Percentiles rank a stretch among this genome's conserved stretches.
Conservation (phyloP, 176 grass and related monocot genomes). For the Aegilops longissima region DNA sequence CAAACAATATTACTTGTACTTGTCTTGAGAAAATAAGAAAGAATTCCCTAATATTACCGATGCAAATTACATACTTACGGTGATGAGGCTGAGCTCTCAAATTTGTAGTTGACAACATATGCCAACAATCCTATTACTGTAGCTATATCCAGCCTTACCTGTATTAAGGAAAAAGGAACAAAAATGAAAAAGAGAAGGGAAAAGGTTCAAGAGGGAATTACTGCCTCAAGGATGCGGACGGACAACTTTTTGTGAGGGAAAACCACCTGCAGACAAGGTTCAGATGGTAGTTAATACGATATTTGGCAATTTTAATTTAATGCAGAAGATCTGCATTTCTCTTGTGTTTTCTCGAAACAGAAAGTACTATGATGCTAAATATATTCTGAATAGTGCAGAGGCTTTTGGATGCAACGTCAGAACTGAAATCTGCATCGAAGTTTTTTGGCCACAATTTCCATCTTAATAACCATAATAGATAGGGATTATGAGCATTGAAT, state of each 20-base stretch:
- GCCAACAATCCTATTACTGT: too few relatives aligned
- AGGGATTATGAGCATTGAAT: neutral
- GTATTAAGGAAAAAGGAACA: too few relatives aligned
- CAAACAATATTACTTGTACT: slow-evolving; percentile 19
- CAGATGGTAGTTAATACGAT: slow-evolving; percentile 2
- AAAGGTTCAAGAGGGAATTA: too few relatives aligned
- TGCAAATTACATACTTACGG: too few relatives aligned
- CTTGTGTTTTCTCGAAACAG: neutral
- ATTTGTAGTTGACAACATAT: too few relatives aligned
- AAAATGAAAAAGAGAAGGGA: too few relatives aligned
- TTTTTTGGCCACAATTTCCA: neutral
- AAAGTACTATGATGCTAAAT: neutral
- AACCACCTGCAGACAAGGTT: slow-evolving; percentile 67
- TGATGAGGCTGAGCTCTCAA: too few relatives aligned
- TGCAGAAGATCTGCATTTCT: neutral
- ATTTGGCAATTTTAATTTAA: neutral
- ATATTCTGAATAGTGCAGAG: neutral
- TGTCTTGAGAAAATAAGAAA: neutral
- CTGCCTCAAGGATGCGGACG: slow-evolving; percentile 16
- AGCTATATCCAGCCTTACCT: too few relatives aligned
- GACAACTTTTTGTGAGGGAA: slow-evolving; percentile 97
- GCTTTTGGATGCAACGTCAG: neutral
- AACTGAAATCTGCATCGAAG: neutral
- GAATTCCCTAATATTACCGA: neutral
- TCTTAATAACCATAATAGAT: neutral